Conservation (phyloP, 1,284 basidiomycete genomes). For the Trametes polyzona region DNA sequence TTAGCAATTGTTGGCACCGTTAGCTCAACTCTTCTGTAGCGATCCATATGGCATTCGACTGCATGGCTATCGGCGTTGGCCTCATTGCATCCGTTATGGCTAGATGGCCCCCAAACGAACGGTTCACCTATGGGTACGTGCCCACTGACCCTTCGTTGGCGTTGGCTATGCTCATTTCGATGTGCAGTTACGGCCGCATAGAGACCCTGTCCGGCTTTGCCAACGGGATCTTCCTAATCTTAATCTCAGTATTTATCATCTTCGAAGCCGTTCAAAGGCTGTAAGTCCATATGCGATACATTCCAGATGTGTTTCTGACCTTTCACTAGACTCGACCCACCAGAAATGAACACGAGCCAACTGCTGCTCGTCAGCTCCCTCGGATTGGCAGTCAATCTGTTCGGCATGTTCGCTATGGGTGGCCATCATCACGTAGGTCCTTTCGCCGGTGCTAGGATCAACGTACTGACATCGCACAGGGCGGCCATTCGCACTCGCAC, state of each 20-base stretch:
- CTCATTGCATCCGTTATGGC: constrained; percentile 97
- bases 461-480: constrained; percentile 37
- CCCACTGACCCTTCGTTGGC: not conserved
- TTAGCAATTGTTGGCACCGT: not conserved
- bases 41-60: constrained; percentile 99
- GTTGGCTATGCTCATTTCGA: not conserved
- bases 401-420: constrained; percentile 99
- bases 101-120: constrained; percentile 93
- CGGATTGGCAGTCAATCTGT: constrained; percentile 93
- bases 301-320: not conserved
- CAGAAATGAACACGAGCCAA: constrained; percentile 97
- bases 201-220: constrained; percentile 98
- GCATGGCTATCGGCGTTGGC: constrained; percentile 95
- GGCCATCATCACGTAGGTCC: constrained; percentile 82
- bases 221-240: constrained; percentile 94
- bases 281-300: constrained; percentile 49
- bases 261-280: constrained; percentile 97
- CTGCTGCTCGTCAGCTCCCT: constrained; percentile 88
- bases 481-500: constrained; percentile 55
- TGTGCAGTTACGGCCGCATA: constrained; percentile 87
- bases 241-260: constrained; percentile 98
- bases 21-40: constrained; percentile 51
- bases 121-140: constrained; percentile 91
- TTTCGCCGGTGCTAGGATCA: not conserved
- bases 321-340: constrained; percentile 79